A percentile compares a stretch with the other conserved stretches of the same genome.
Conservation (phyloP, 108 stramenopile genomes). For the Nitzschia sp. region DNA sequence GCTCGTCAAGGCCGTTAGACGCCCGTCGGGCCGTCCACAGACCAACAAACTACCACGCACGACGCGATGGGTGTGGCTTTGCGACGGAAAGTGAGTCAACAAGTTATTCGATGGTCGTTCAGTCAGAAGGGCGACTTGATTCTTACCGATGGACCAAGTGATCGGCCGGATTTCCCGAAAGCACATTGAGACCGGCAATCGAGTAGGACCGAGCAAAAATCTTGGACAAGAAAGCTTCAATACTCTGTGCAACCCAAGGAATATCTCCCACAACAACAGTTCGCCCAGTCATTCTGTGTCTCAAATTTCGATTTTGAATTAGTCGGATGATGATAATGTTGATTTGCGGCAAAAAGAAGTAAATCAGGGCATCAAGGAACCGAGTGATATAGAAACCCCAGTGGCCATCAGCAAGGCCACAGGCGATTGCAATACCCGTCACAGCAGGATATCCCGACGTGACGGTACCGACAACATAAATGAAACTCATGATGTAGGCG, state of each 20-base stretch:
- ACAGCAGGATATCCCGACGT: conserved; percentile 56
- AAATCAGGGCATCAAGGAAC: conserved; percentile 66
- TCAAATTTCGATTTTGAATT: conserved; percentile 61
- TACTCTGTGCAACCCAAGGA: conserved; percentile 72
- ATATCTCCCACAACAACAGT: conserved; percentile 86
- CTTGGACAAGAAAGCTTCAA: conserved; percentile 79
- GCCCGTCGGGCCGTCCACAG: conserved; percentile 83
- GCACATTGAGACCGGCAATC: conserved; percentile 70
- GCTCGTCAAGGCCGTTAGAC: conserved; percentile 70
- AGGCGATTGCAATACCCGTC: conserved; percentile 47
- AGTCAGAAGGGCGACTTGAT: neutral
- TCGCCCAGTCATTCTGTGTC: conserved; percentile 75
- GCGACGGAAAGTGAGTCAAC: neutral
- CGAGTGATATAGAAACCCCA: conserved; percentile 3
- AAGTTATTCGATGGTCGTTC: neutral
- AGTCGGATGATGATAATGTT: conserved; percentile 63
- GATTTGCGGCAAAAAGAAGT: conserved; percentile 80
- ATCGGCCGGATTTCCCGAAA: conserved; percentile 72
- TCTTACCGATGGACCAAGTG: conserved; percentile 76
- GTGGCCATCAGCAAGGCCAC: conserved; percentile 30
- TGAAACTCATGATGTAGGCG: conserved; percentile 64
- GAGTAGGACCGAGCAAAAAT: conserved; percentile 81
- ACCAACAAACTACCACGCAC: conserved; percentile 69
- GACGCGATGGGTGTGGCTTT: conserved; percentile 56
- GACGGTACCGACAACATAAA: conserved; percentile 71